Evolutionary conservation across 192 early-diverging fungal species (phyloP).

Genomic region (Oehlia diaphana): DNA sequence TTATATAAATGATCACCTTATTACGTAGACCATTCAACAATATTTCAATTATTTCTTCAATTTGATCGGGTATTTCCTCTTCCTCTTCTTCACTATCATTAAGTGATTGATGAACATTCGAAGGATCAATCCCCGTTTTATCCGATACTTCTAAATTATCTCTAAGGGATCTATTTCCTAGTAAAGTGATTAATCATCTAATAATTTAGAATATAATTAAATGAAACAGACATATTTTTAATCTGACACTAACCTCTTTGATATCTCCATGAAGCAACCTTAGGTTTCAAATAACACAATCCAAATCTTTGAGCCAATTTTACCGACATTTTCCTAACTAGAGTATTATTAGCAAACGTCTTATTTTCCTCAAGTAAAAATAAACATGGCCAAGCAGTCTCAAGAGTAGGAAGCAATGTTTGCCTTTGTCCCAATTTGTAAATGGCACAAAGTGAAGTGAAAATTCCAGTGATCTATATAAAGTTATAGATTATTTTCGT

Average conservation of each 20-base stretch:
- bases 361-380: conserved; percentile 44
- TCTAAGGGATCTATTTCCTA: conserved; percentile 53
- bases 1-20: conserved; percentile 48
- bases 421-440: conserved; percentile 70
- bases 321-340: conserved; percentile 76
- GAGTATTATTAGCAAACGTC: conserved; percentile 63
- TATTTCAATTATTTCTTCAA: conserved; percentile 82
- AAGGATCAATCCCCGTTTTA: conserved; percentile 39
- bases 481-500: neutral
- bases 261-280: conserved; percentile 68
- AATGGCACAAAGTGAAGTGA: conserved; percentile 64
- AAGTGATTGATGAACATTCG: conserved; percentile 22
- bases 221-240: neutral
- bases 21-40: conserved; percentile 83
- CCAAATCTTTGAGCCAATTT: conserved; percentile 87
- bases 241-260: conserved; percentile 52
- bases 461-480: conserved; percentile 55
- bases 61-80: conserved; percentile 75
- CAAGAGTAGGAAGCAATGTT: conserved; percentile 57
- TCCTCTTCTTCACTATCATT: conserved; percentile 57
- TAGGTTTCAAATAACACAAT: conserved; percentile 73
- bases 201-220: neutral
- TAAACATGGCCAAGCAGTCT: conserved; percentile 44
- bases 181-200: neutral
- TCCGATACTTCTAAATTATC: conserved; percentile 47